Percentiles rank a stretch among this genome's conserved stretches.
Conservation (phyloP, 306 rosid species). For the Albizia julibrissin region DNA sequence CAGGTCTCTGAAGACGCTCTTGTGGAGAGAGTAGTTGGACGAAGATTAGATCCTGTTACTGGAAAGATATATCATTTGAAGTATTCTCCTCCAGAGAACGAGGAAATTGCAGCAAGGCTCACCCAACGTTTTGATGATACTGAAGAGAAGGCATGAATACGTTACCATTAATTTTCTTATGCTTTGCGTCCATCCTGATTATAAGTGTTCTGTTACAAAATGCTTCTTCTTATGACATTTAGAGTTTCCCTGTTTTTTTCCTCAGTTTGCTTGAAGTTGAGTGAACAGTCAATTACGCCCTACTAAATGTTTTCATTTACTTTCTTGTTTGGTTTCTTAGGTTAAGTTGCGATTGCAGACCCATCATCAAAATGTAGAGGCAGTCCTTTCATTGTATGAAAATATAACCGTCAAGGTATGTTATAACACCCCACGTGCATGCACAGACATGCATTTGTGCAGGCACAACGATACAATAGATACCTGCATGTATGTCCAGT, state of each 20-base stretch:
- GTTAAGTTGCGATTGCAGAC: constrained; percentile 83
- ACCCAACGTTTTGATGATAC: constrained; percentile 94
- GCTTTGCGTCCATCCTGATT: not conserved
- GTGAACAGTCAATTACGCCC: not conserved
- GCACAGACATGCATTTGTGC: not conserved
- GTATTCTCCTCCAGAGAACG: constrained; percentile 84
- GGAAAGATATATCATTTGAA: constrained; percentile 91
- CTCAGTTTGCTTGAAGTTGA: constrained; percentile 8
- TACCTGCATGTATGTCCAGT: not conserved
- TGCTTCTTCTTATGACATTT: constrained; percentile 16
- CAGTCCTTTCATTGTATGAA: constrained; percentile 75
- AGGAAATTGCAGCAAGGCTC: constrained; percentile 87
- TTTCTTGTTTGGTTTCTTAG: constrained; percentile 44
- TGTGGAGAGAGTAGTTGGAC: constrained; percentile 89
- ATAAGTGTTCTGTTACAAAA: not conserved
- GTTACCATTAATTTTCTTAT: constrained; percentile 4
- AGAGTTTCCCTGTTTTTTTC: not conserved
- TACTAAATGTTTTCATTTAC: constrained; percentile 20
- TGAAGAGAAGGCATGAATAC: constrained; percentile 71
- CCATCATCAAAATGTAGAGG: constrained; percentile 90
- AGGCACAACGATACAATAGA: not conserved
- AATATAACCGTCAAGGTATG: constrained; percentile 69
- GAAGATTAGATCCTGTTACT: constrained; percentile 91
- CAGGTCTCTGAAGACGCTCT: constrained; percentile 90
- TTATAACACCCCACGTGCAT: not conserved